phyloP scores from a whole-genome alignment of 148 eudicot genomes.

The Cornus suecica region DNA sequence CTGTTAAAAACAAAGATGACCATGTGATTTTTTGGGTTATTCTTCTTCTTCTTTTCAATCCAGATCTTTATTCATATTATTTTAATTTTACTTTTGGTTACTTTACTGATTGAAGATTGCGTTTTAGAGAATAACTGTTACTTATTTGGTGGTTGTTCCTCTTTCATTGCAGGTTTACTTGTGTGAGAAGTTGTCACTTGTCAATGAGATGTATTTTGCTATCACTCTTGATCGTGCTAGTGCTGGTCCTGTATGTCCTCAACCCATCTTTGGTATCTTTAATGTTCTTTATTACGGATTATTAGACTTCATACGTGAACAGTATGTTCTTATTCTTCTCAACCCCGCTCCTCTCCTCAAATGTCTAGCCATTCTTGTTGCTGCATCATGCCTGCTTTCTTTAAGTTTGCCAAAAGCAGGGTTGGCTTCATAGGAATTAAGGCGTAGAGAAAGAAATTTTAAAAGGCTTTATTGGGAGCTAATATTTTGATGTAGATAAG shows the following conservation, averaged over 20 bases:
- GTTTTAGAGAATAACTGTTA: background rate
- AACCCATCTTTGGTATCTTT: conserved; percentile 10
- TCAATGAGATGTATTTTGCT: conserved; percentile 97
- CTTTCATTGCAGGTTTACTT: conserved; percentile 61
- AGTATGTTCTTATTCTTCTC: background rate
- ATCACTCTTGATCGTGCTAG: conserved; percentile 86
- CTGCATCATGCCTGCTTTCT: background rate
- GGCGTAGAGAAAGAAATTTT: no score
- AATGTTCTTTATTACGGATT: background rate
- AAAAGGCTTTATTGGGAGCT: no score
- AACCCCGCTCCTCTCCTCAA: no score
- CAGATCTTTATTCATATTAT: background rate
- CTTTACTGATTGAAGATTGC: background rate
- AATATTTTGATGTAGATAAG: no score
- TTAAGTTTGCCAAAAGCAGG: background rate
- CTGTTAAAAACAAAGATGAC: background rate
- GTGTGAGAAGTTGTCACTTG: conserved; percentile 80
- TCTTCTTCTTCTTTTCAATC: background rate
- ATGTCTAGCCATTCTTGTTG: background rate
- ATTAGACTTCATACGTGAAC: background rate
- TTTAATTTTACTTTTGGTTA: background rate
- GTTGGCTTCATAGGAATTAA: no score
- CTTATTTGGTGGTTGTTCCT: background rate
- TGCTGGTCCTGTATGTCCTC: conserved; percentile 86
- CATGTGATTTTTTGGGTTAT: background rate